Percentiles rank a stretch among this genome's conserved stretches.
phyloP scores from a whole-genome alignment of 176 grass and related monocot genomes.

The Aechmea fasciata region DNA sequence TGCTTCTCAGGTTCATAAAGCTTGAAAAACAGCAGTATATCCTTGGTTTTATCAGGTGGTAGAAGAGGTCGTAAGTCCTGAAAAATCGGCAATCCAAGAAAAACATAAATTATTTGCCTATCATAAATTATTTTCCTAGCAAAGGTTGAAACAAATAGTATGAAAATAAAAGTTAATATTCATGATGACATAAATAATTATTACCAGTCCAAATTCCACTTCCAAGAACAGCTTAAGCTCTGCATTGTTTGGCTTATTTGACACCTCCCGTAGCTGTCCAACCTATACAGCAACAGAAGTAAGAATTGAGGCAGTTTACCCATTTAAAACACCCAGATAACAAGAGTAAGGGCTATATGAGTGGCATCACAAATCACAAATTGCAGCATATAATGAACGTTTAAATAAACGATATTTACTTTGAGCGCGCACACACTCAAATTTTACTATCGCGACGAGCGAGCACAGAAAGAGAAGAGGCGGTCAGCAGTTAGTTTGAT shows the following conservation, averaged over 20 bases:
- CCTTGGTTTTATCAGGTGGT: conserved; percentile 71
- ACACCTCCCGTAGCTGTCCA: conserved; percentile 79
- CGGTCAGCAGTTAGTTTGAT: no score
- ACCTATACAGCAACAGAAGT: conserved; percentile 39
- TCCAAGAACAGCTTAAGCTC: conserved; percentile 86
- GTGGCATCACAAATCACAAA: not conserved
- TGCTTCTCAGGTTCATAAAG: conserved; percentile 79
- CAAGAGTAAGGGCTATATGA: not conserved
- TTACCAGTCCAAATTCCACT: conserved; percentile 75
- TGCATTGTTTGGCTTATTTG: conserved; percentile 86
- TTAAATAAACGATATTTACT: not conserved
- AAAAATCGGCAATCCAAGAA: conserved; percentile 8
- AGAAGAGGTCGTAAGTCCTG: conserved; percentile 58
- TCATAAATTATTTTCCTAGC: not conserved
- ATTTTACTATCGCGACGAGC: no score
- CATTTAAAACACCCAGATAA: no score
- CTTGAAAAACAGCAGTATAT: conserved; percentile 94
- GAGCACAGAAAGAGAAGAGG: no score
- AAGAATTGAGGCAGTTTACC: not conserved
- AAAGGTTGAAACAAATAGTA: not conserved
- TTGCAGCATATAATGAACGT: not conserved
- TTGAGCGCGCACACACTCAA: not conserved
- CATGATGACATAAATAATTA: conserved; percentile 9
- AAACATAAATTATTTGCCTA: conserved; percentile 6
- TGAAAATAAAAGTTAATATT: conserved; percentile 7